A percentile compares a stretch with the other conserved stretches of the same genome.
Evolutionary conservation across 2,329 filamentous ascomycete species (phyloP).

Genomic region (Sporothrix luriei): DNA sequence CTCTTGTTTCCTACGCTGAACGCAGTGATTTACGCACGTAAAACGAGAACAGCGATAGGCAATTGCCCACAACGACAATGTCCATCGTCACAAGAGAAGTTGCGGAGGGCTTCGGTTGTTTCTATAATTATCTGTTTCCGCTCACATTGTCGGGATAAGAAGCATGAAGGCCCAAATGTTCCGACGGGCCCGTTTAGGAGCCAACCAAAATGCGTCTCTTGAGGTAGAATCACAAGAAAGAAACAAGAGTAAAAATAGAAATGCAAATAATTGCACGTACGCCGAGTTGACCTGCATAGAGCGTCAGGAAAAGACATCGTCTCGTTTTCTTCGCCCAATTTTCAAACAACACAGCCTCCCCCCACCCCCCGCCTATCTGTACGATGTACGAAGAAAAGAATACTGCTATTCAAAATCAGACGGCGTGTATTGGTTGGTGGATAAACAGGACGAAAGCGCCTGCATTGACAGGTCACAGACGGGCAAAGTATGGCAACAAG

Average conservation of each 20-base stretch:
- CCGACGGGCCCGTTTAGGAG: slow-evolving; percentile 19
- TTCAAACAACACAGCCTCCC: slow-evolving; percentile 7
- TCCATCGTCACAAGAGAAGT: not conserved
- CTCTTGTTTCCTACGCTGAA: not conserved
- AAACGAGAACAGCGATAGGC: not conserved
- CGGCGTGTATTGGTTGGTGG: slow-evolving; percentile 23
- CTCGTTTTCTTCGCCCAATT: slow-evolving; percentile 9
- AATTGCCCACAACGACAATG: not conserved
- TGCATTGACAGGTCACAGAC: not conserved
- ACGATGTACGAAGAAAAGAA: too few species aligned
- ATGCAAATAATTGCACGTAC: too few species aligned
- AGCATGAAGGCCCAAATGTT: not conserved
- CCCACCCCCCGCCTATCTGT: not conserved
- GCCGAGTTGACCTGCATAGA: not conserved
- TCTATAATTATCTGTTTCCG: slow-evolving; percentile 7
- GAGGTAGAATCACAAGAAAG: not conserved
- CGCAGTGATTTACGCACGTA: slow-evolving; percentile 10
- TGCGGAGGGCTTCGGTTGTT: not conserved
- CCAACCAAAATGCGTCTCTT: slow-evolving; percentile 2
- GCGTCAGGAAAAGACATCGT: not conserved
- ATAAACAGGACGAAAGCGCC: slow-evolving; percentile 10
- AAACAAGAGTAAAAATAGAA: not conserved
- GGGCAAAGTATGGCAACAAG: not conserved
- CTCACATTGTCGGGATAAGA: not conserved
- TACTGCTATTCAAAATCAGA: not conserved